Evolutionary conservation across 1,284 basidiomycete species (phyloP), one percentile per base, ranked within the genome.

Genomic region (Melampsora abietis-canadensis): DNA sequence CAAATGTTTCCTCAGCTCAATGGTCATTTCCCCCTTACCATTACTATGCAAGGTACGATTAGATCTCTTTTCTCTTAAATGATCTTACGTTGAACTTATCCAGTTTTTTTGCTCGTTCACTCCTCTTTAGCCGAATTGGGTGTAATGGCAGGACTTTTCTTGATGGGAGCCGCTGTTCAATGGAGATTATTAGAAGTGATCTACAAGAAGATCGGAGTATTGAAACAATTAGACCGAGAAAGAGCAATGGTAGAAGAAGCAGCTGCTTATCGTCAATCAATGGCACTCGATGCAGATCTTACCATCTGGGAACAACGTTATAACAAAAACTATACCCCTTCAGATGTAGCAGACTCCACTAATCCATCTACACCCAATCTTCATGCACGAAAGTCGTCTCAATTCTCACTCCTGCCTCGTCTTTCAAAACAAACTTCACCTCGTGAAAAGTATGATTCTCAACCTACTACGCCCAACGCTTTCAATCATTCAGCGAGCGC

Each of bases 101-200:
- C n/a, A n/a, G n/a, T n/a, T n/a, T n/a, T n/a, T n/a, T n/a, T n/a
- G n/a, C n/a, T n/a, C n/a, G 44, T 37, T 62, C n/a, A 21, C 24
- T 68, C 27, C 12, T 30, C n/a, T 54, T 4, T 21, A 73, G 69
- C 69, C 27, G 69, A 73, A 51, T 44, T 73, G 31, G 69, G 69
- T 14, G 69, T 73, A 2, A 73, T 73, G 69, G 69, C 46, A 0
- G 69, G 69, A n/a, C 47, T 73, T 14, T 73, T 64, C 44, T 0
- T 73, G 0, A 73, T 73, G 69, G 69, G 69, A n/a, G 69, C 69
- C 17, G 30, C 69, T 8, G 62, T 73, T n/a, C 69, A 73, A 40
- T 73, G 69, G 69, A 40, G 69, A 57, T 59, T 73, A 60, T 40
- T 73, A 21, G 69, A 73, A 51, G 51, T 73, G 27, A 73, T 73